Percentiles rank a stretch among this genome's conserved stretches.
Evolutionary conservation across 257 asterid species (phyloP).

Genomic region (Marsdenia floribunda): DNA sequence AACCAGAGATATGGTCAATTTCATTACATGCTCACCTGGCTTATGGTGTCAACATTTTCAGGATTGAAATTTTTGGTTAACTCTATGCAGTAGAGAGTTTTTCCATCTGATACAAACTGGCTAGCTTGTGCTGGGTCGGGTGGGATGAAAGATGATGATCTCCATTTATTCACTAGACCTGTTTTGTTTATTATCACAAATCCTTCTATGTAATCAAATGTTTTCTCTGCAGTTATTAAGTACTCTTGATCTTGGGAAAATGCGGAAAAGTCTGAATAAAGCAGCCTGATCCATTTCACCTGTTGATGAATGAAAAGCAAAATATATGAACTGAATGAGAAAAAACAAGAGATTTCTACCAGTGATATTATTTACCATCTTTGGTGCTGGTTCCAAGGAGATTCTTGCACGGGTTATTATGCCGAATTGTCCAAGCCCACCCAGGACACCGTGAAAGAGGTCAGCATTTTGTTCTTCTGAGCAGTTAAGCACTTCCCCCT

Average conservation of each 20-base stretch:
- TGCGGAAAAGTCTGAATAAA: constrained; percentile 67
- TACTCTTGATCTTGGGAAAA: constrained; percentile 73
- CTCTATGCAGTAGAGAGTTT: constrained; percentile 74
- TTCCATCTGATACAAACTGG: constrained; percentile 66
- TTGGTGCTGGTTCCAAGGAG: constrained; percentile 79
- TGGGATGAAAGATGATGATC: constrained; percentile 57
- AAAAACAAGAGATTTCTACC: not conserved
- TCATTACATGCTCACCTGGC: constrained; percentile 39
- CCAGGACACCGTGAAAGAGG: constrained; percentile 79
- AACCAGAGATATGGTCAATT: not conserved
- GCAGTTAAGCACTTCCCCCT: constrained; percentile 69
- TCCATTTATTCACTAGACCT: constrained; percentile 68
- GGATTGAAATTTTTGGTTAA: constrained; percentile 60
- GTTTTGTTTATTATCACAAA: constrained; percentile 67
- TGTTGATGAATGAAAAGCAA: constrained; percentile 24
- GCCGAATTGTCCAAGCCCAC: constrained; percentile 96
- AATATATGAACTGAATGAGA: constrained; percentile 12
- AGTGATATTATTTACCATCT: constrained; percentile 40
- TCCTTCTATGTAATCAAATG: constrained; percentile 87
- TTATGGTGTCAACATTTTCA: constrained; percentile 31
- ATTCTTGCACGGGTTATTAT: constrained; percentile 83
- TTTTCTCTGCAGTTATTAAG: constrained; percentile 48
- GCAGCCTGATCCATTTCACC: constrained; percentile 91
- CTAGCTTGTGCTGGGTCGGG: constrained; percentile 63
- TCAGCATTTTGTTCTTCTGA: constrained; percentile 77